Conservation (phyloP, 2,329 filamentous ascomycete species). For the Endothia cerciana region DNA sequence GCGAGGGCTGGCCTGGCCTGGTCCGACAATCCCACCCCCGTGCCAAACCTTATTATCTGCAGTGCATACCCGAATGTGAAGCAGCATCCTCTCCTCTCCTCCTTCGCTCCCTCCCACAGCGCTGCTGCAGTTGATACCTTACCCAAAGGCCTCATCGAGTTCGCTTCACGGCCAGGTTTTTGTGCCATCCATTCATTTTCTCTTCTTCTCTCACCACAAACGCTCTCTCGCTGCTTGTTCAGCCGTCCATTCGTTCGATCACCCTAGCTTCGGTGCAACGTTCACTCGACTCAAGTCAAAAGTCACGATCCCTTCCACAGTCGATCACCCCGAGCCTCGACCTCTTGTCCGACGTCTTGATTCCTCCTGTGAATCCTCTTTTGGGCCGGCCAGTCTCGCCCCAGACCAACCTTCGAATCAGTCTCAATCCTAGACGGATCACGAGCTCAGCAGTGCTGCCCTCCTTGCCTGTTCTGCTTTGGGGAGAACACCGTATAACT, state of each 20-base stretch:
- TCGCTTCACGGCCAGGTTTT: slow-evolving; percentile 20
- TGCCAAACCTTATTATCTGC: slow-evolving; percentile 27
- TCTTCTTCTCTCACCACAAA: slow-evolving; percentile 16
- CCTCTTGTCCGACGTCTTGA: slow-evolving; percentile 18
- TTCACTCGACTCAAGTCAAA: slow-evolving; percentile 40
- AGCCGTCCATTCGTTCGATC: slow-evolving; percentile 24
- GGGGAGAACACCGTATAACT: slow-evolving; percentile 30
- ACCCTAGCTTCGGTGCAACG: slow-evolving; percentile 31
- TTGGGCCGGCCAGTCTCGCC: slow-evolving; percentile 26
- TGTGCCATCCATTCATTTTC: slow-evolving; percentile 29
- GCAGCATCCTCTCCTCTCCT: slow-evolving; percentile 1
- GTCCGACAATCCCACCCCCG: slow-evolving; percentile 2
- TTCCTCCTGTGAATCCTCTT: slow-evolving; percentile 30
- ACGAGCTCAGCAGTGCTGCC: slow-evolving; percentile 36
- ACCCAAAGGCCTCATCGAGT: slow-evolving; percentile 11
- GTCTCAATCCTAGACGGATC: slow-evolving; percentile 37
- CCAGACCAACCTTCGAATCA: slow-evolving; percentile 15
- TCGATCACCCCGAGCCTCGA: slow-evolving; percentile 11
- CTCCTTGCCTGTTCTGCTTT: slow-evolving; percentile 33
- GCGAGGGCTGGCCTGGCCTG: not conserved
- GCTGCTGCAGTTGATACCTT: slow-evolving; percentile 15
- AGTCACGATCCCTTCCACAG: slow-evolving; percentile 35
- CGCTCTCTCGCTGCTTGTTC: slow-evolving; percentile 27
- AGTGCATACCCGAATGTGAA: slow-evolving; percentile 26
- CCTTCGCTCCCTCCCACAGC: slow-evolving; percentile 19